Base-by-base conservation (phyloP, 371 early-diverging fungal genomes). In the Mucor sp. region DNA sequence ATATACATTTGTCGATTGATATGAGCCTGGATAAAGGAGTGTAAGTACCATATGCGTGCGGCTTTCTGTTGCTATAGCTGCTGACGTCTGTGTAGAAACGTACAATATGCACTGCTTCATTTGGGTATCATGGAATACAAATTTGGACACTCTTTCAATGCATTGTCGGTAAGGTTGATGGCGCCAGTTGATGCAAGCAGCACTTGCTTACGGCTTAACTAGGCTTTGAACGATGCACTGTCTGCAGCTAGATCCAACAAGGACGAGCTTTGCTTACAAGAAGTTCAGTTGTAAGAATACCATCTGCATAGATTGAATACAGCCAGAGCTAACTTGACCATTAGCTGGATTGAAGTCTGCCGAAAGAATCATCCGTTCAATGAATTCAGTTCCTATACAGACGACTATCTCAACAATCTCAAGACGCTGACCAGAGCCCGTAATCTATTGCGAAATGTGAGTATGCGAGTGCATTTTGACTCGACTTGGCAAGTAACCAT, bases 51-150 rank as follows among this genome's bases (percentile, higher is more conserved):
- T 27, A 17, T 28, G 7, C 48, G 53, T 17, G 27, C 17, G 19
- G 14, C 21, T 39, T 21, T 55, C 15, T 50, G 17, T 56, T 7
- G 30, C 56, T 25, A 3, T 14, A 37, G 37, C 37, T 37, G 37
- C 37, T 59, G 37, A 21, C 23, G 9, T 41, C 0, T 56, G 12
- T 35, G 8, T 60, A 79, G 79, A 30, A 70, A 72, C 2, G 68
- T 81, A 17, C 81, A 81, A 23, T 78, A 81, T 56, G 77, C 75
- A 0, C 53, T 78, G 25, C 57, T 81, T 3, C 76, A 77, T 30
- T 62, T 78, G 15, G 75, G 77, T 23, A 77, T 81, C 19, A 53
- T 81, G 30, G 81, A 81, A 67, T 65, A 75, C 5, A 81, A 75
- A 32, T 77, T 81, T 60, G 79, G 79, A 0, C 81, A 81, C 59